Conservation (phyloP, 768 basidiomycete species). For the Calocybe gangraenosa region DNA sequence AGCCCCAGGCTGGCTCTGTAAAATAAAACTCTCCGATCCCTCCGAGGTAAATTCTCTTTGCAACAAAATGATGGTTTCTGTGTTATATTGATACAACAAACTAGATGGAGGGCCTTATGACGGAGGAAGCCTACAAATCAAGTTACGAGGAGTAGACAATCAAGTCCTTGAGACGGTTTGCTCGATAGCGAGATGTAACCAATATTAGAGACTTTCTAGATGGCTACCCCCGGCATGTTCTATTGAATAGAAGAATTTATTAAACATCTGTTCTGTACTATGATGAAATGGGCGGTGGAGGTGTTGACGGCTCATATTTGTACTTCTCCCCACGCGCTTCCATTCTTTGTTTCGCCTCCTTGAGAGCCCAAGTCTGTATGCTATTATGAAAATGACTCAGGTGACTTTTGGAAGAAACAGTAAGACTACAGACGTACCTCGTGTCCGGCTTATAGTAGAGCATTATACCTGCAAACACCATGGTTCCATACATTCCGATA, state of each 20-base stretch:
- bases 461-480: slow-evolving; percentile 70
- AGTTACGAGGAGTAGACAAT: slow-evolving; percentile 28
- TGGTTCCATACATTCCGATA: slow-evolving; percentile 85
- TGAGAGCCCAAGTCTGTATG: slow-evolving; percentile 89
- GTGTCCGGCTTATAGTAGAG: slow-evolving; percentile 93
- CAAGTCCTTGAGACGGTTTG: not conserved
- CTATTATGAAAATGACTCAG: slow-evolving; percentile 32
- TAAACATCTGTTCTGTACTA: slow-evolving; percentile 8
- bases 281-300: slow-evolving; percentile 23
- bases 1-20: slow-evolving; percentile 97
- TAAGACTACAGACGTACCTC: slow-evolving; percentile 49
- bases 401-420: not conserved
- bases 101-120: slow-evolving; percentile 70
- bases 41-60: slow-evolving; percentile 56
- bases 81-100: slow-evolving; percentile 1
- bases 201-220: slow-evolving; percentile 5
- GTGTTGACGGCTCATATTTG: slow-evolving; percentile 64
- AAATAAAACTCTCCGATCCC: slow-evolving; percentile 76
- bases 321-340: slow-evolving; percentile 90
- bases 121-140: slow-evolving; percentile 66
- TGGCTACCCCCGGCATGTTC: not conserved
- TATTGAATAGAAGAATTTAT: not conserved
- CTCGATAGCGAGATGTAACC: too few relatives aligned
- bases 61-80: not conserved
- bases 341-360: slow-evolving; percentile 87